Percentiles rank a stretch among this genome's conserved stretches.
phyloP scores from a whole-genome alignment of 805 yeast species.

The Suhomyces sp. region DNA sequence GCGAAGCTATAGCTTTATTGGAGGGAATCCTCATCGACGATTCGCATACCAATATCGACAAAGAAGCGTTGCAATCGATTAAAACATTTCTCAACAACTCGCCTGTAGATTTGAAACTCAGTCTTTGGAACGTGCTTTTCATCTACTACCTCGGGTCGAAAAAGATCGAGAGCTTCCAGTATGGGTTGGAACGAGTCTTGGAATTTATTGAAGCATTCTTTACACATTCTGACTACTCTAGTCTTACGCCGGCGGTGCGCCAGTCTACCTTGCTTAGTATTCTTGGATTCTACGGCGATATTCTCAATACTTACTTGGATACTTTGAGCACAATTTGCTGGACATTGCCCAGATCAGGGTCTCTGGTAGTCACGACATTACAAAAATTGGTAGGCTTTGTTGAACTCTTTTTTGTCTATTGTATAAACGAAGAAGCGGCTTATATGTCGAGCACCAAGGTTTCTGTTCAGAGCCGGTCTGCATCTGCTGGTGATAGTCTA shows the following conservation, averaged over 20 bases:
- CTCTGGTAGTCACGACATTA: conserved; percentile 12
- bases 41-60: conserved; percentile 7
- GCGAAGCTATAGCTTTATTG: conserved; percentile 38
- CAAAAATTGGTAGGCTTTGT: conserved; percentile 28
- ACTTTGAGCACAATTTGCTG: conserved; percentile 31
- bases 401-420: conserved; percentile 46
- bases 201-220: conserved; percentile 41
- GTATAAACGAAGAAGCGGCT: conserved; percentile 53
- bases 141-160: conserved; percentile 44
- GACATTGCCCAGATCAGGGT: conserved; percentile 17
- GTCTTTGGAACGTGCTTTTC: conserved; percentile 72
- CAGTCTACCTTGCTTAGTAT: conserved; percentile 45
- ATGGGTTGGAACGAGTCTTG: conserved; percentile 53
- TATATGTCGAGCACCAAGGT: conserved; percentile 31
- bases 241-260: conserved; percentile 28
- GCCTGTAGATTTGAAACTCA: conserved; percentile 62
- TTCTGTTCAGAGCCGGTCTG: conserved; percentile 44
- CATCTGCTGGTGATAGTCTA: conserved; percentile 41
- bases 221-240: conserved; percentile 15
- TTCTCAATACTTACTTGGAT: conserved; percentile 37
- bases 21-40: conserved; percentile 44
- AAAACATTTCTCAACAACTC: conserved; percentile 58
- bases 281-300: conserved; percentile 53
- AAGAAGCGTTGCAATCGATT: conserved; percentile 45
- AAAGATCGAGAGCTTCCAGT: conserved; percentile 33